A percentile compares a stretch with the other conserved stretches of the same genome.
These are phyloP conservation scores for Primulina tabacum DNA, from an alignment of 257 asterid genomes.

Conservation along the genomic window DNA sequence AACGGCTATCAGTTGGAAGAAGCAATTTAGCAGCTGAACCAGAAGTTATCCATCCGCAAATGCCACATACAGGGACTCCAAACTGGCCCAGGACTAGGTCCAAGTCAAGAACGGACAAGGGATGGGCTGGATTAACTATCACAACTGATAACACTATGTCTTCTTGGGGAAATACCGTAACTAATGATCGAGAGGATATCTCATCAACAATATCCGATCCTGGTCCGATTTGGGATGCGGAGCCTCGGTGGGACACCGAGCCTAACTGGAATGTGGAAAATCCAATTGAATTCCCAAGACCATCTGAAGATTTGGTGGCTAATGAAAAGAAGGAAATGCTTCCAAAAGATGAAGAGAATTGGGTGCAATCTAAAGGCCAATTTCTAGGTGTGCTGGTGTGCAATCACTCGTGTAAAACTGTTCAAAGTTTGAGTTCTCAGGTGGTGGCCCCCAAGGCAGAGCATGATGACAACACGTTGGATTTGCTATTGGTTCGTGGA, in stretches of 20 bases:
- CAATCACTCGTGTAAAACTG: constrained; percentile 92
- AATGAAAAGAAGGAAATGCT: constrained; percentile 38
- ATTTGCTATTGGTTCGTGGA: constrained; percentile 83
- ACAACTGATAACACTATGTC: constrained; percentile 56
- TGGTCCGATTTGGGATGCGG: constrained; percentile 97
- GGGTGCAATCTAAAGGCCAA: constrained; percentile 71
- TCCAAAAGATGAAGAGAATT: constrained; percentile 57
- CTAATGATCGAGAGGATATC: constrained; percentile 86
- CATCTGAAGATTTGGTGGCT: constrained; percentile 47
- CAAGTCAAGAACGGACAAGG: constrained; percentile 73
- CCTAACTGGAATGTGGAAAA: constrained; percentile 61
- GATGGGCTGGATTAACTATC: constrained; percentile 59
- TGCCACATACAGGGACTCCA: constrained; percentile 72
- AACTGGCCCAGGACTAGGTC: constrained; percentile 92
- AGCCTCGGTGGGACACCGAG: constrained; percentile 94
- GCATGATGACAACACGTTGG: constrained; percentile 80
- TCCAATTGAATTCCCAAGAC: constrained; percentile 72
- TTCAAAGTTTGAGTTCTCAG: constrained; percentile 93
- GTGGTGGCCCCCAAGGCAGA: constrained; percentile 97
- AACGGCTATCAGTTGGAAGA: constrained; percentile 79
- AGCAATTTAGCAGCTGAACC: constrained; percentile 65
- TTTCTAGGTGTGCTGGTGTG: constrained; percentile 83
- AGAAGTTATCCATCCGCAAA: constrained; percentile 88
- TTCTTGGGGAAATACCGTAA: constrained; percentile 69
- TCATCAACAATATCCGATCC: constrained; percentile 98